Evolutionary conservation across 1,284 basidiomycete genomes (phyloP).

Genomic region (Violaceomyces palustris): DNA sequence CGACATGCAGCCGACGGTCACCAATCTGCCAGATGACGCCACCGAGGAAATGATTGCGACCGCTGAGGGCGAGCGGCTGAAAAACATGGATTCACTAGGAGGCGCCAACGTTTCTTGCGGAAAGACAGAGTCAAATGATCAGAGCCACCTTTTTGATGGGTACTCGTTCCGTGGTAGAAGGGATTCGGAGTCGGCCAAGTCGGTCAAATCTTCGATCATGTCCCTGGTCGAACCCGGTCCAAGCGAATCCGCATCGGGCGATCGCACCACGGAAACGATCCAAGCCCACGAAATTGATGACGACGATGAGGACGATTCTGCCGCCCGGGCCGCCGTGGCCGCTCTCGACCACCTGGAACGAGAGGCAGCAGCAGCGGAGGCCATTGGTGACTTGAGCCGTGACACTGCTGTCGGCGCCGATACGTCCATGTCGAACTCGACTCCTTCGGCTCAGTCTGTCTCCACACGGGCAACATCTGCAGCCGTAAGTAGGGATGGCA

Average conservation of each 20-base stretch:
- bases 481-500: slow-evolving; percentile 17
- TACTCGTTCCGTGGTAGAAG: slow-evolving; percentile 46
- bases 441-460: slow-evolving; percentile 2
- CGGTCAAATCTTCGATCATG: slow-evolving; percentile 26
- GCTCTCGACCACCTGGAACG: slow-evolving; percentile 41
- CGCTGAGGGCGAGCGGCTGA: slow-evolving; percentile 12
- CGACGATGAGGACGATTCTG: slow-evolving; percentile 41
- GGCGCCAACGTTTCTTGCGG: too few relatives aligned
- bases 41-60: slow-evolving; percentile 10
- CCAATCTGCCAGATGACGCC: slow-evolving; percentile 6
- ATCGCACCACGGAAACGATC: too few relatives aligned
- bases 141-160: slow-evolving; percentile 38
- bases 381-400: slow-evolving; percentile 4
- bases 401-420: background rate
- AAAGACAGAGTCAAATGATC: background rate
- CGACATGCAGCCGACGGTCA: slow-evolving; percentile 61
- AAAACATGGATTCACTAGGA: too few relatives aligned
- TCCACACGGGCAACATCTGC: slow-evolving; percentile 3
- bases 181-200: slow-evolving; percentile 40
- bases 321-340: slow-evolving; percentile 34
- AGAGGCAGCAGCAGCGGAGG: slow-evolving; percentile 26
- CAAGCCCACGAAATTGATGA: slow-evolving; percentile 18
- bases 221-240: too few relatives aligned
- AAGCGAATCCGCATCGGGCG: too few relatives aligned
- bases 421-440: background rate